A percentile compares a stretch with the other conserved stretches of the same genome.
Conservation (phyloP, 148 eudicot genomes). For the Amaranthus cruentus region DNA sequence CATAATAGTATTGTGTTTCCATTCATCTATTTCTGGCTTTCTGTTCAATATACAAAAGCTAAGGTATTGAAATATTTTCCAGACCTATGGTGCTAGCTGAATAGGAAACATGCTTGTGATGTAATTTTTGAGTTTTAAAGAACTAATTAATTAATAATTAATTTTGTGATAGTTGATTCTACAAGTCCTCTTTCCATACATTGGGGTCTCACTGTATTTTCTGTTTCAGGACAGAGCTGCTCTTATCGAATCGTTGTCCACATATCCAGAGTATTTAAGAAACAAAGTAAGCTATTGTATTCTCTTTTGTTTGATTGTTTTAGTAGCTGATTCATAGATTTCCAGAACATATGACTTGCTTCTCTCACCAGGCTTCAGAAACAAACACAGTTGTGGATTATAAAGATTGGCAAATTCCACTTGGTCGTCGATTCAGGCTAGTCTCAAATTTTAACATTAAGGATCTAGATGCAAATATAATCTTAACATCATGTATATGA, state of each 20-base stretch:
- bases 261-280: constrained; percentile 84
- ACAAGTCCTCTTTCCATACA: not conserved
- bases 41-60: no score
- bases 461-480: no score
- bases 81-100: no score
- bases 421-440: constrained; percentile 96
- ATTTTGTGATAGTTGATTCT: not conserved
- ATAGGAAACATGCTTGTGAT: no score
- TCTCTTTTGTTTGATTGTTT: not conserved
- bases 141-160: no score
- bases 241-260: constrained; percentile 77
- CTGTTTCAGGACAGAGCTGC: constrained; percentile 66
- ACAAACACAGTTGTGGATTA: constrained; percentile 76
- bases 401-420: constrained; percentile 99
- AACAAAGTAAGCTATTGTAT: constrained; percentile 63
- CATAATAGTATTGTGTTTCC: no score
- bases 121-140: no score
- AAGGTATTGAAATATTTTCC: no score
- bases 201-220: not conserved
- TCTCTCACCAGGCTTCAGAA: constrained; percentile 64
- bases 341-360: not conserved
- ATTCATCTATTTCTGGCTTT: no score
- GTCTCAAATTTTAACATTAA: not conserved
- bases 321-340: not conserved
- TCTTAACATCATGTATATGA: no score